A percentile compares a stretch with the other conserved stretches of the same genome.
These are phyloP conservation scores for Rubia occidens DNA, from an alignment of 305 asterid species.

Conservation along the genomic window DNA sequence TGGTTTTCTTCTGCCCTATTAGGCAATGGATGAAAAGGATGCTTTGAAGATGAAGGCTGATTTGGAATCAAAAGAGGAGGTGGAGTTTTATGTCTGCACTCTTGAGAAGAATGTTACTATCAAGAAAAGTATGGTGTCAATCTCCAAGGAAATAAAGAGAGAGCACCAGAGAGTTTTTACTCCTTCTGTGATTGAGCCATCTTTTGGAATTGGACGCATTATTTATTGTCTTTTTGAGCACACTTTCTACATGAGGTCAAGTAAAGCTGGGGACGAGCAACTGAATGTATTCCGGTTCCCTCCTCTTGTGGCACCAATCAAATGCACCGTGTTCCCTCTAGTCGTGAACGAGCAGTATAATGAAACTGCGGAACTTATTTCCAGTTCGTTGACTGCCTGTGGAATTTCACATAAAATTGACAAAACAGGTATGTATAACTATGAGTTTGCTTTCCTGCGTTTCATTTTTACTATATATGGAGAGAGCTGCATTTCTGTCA, in stretches of 20 bases:
- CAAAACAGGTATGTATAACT: constrained; percentile 23
- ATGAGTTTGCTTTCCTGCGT: not conserved
- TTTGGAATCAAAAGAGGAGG: constrained; percentile 31
- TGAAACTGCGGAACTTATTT: constrained; percentile 28
- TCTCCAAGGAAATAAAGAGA: constrained; percentile 30
- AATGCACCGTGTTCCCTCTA: constrained; percentile 38
- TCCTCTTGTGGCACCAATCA: constrained; percentile 37
- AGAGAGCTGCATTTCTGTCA: not conserved
- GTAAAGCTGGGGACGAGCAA: constrained; percentile 37
- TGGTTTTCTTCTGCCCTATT: not conserved
- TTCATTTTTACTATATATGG: not conserved
- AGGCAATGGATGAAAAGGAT: constrained; percentile 33
- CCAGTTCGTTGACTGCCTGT: constrained; percentile 24
- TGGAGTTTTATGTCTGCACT: constrained; percentile 30
- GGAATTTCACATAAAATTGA: constrained; percentile 38
- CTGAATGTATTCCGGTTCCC: constrained; percentile 35
- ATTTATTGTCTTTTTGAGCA: constrained; percentile 37
- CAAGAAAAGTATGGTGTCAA: constrained; percentile 31
- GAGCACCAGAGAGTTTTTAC: constrained; percentile 36
- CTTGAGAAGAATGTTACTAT: constrained; percentile 27
- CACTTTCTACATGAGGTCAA: constrained; percentile 30
- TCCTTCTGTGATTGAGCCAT: constrained; percentile 38
- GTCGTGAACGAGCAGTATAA: constrained; percentile 33
- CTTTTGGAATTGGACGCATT: constrained; percentile 37
- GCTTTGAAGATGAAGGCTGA: constrained; percentile 31